Evolutionary conservation across 108 stramenopile species (phyloP).

Genomic region (Nitzschia sp.): DNA sequence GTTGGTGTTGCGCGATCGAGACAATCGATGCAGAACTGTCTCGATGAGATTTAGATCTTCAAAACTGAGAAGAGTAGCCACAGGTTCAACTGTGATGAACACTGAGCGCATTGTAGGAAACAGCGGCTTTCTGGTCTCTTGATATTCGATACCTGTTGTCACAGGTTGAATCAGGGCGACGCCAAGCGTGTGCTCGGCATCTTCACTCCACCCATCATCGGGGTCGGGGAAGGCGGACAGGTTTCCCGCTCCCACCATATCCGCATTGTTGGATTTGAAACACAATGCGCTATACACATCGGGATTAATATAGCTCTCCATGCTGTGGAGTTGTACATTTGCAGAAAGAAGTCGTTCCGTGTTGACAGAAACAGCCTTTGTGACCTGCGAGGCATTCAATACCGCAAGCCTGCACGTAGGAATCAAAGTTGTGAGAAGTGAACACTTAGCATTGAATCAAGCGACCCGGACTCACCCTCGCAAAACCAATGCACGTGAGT

Average conservation of each 20-base stretch:
- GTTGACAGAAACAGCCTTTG: slow-evolving; percentile 10
- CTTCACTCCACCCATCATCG: not conserved
- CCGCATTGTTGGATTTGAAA: slow-evolving; percentile 24
- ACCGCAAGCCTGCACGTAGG: slow-evolving; percentile 42
- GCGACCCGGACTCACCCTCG: slow-evolving; percentile 47
- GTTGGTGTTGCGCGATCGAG: slow-evolving; percentile 12
- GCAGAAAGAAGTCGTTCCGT: slow-evolving; percentile 21
- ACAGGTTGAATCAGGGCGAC: slow-evolving; percentile 72
- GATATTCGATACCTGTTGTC: slow-evolving; percentile 52
- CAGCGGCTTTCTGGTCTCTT: slow-evolving; percentile 23
- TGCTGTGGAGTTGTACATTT: slow-evolving; percentile 48
- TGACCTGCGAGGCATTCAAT: slow-evolving; percentile 36
- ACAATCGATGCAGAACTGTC: slow-evolving; percentile 45
- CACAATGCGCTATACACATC: slow-evolving; percentile 45
- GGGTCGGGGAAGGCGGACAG: slow-evolving; percentile 5
- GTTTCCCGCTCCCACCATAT: slow-evolving; percentile 23
- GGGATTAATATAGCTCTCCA: slow-evolving; percentile 65
- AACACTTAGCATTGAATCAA: not conserved
- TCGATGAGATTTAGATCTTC: slow-evolving; percentile 64
- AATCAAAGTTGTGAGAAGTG: not conserved
- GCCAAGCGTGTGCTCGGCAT: slow-evolving; percentile 31
- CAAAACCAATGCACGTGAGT: slow-evolving; percentile 64
- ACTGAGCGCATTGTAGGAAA: slow-evolving; percentile 52
- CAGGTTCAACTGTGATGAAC: slow-evolving; percentile 57
- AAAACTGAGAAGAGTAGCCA: slow-evolving; percentile 67